phyloP scores from a whole-genome alignment of 139 green algal genomes.

The Micromonas commoda region DNA sequence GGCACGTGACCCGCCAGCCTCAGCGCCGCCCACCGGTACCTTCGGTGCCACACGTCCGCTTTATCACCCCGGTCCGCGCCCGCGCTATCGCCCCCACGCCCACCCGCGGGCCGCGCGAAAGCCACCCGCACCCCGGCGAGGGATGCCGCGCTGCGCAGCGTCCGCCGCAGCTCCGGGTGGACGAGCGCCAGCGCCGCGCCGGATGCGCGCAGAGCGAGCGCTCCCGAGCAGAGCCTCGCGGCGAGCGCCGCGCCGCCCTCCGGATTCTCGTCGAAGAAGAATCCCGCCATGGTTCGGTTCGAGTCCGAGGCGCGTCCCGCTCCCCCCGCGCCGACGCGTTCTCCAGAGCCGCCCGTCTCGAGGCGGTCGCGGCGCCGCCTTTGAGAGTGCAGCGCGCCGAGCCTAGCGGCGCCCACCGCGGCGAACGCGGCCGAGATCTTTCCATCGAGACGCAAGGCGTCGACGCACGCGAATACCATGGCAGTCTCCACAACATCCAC shows the following conservation, averaged over 20 bases:
- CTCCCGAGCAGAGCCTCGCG: too few relatives aligned
- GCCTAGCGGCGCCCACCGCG: background rate
- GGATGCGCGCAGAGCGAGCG: background rate
- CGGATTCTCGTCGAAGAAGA: too few relatives aligned
- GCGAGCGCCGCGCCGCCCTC: too few relatives aligned
- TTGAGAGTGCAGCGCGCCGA: too few relatives aligned
- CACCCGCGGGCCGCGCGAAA: background rate
- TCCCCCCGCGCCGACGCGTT: too few relatives aligned
- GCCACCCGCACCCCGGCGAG: background rate
- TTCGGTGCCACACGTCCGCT: background rate
- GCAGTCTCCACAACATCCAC: background rate
- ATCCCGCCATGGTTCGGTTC: too few relatives aligned
- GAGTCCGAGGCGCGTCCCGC: too few relatives aligned
- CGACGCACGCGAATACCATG: background rate
- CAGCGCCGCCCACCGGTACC: constrained; percentile 18
- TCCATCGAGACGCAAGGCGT: background rate
- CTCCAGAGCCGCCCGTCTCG: too few relatives aligned
- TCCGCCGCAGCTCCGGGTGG: background rate
- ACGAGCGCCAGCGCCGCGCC: background rate
- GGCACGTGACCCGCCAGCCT: background rate
- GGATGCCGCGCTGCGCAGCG: background rate
- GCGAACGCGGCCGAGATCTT: background rate
- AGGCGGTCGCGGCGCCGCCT: too few relatives aligned
- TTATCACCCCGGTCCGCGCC: background rate
- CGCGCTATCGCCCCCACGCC: background rate